Evolutionary conservation across 2,329 filamentous ascomycete genomes (phyloP).

Genomic region (Fusarium mundagurra): DNA sequence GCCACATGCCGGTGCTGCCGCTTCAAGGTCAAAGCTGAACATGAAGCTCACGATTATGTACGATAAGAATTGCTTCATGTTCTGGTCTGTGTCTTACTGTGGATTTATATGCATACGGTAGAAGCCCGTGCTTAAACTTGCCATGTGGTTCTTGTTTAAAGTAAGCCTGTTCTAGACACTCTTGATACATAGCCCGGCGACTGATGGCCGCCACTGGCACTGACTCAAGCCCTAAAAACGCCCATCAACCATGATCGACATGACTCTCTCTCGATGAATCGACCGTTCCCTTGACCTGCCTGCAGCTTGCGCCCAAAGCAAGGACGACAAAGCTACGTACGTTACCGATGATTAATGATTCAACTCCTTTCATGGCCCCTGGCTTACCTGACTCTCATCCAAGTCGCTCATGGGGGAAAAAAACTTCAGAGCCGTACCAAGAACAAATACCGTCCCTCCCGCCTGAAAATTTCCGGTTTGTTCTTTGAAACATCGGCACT

Average conservation of each 20-base stretch:
- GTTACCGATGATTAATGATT: not conserved
- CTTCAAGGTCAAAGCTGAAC: slow-evolving; percentile 8
- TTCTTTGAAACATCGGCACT: not conserved
- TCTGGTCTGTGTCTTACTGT: not conserved
- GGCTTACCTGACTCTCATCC: not conserved
- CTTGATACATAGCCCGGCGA: not conserved
- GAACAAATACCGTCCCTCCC: not conserved
- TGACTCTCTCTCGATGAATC: not conserved
- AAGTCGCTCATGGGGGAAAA: not conserved
- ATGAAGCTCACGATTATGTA: not conserved
- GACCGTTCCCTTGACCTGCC: not conserved
- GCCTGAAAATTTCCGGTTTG: not conserved
- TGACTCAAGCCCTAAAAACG: slow-evolving; percentile 7
- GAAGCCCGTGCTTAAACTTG: not conserved
- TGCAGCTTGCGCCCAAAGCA: not conserved
- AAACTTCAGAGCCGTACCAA: not conserved
- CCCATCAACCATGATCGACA: slow-evolving; percentile 7
- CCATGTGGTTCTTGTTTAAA: slow-evolving; percentile 10
- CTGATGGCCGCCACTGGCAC: not conserved
- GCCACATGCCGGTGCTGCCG: slow-evolving; percentile 5
- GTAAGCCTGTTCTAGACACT: not conserved
- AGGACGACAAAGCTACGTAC: not conserved
- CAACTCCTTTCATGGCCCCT: not conserved
- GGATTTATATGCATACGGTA: not conserved
- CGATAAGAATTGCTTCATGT: not conserved